Conservation (phyloP, 805 yeast species). For the Candida orba region DNA sequence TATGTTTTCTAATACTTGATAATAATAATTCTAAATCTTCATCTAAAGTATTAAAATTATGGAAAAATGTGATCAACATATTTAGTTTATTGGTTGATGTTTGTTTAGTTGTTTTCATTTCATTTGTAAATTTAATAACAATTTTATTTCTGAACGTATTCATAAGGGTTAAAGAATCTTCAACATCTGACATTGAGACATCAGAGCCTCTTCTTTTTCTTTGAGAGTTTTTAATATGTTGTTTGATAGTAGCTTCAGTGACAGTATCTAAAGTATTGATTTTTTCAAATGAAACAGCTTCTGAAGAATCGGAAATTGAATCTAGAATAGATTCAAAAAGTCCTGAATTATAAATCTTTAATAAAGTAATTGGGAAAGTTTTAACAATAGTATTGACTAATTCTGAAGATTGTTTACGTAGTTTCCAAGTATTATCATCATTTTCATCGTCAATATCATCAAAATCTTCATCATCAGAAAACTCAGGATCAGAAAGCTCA, state of each 20-base stretch:
- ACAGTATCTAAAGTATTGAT: slow-evolving; percentile 37
- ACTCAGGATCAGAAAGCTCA: slow-evolving; percentile 39
- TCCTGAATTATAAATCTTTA: slow-evolving; percentile 26
- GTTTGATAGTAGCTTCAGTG: slow-evolving; percentile 24
- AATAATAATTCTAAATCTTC: slow-evolving; percentile 19
- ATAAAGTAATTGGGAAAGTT: slow-evolving; percentile 30
- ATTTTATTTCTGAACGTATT: slow-evolving; percentile 15
- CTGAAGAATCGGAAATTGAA: slow-evolving; percentile 37
- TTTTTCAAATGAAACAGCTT: slow-evolving; percentile 43
- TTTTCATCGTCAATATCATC: slow-evolving; percentile 31
- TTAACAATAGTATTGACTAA: slow-evolving; percentile 34
- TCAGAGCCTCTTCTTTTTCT: slow-evolving; percentile 31
- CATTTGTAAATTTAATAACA: slow-evolving; percentile 21
- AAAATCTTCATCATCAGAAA: slow-evolving; percentile 32
- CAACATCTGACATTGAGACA: slow-evolving; percentile 31
- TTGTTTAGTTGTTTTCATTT: slow-evolving; percentile 19
- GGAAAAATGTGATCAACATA: slow-evolving; percentile 20
- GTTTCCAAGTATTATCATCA: slow-evolving; percentile 56
- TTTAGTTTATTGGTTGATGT: slow-evolving; percentile 20
- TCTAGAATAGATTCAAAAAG: slow-evolving; percentile 28
- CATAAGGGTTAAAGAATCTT: slow-evolving; percentile 19
- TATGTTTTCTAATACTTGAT: slow-evolving; percentile 18
- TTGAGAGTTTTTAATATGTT: slow-evolving; percentile 18
- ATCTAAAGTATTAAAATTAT: slow-evolving; percentile 16
- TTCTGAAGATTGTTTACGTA: slow-evolving; percentile 46